Evolutionary conservation across 192 early-diverging fungal genomes (phyloP).

Genomic region (Obelidium mucronatum): DNA sequence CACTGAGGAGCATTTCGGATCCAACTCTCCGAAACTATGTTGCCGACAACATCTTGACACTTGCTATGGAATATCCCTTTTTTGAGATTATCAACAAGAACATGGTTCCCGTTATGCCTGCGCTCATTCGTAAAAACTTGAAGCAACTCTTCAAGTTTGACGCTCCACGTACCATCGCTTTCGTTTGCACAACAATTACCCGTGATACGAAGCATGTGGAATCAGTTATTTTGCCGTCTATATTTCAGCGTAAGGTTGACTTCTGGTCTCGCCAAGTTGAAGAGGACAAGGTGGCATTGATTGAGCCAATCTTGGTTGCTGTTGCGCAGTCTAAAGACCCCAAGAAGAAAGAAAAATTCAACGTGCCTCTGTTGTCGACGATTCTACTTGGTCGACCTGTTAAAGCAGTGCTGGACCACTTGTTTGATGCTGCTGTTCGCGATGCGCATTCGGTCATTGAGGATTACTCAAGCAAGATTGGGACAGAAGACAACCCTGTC

Average conservation of each 20-base stretch:
- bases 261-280: neutral
- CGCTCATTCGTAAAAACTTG: conserved; percentile 13
- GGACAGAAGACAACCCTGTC: neutral
- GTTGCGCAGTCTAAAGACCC: neutral
- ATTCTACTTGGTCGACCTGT: neutral
- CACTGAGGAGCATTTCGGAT: too few relatives aligned
- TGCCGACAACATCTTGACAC: too few relatives aligned
- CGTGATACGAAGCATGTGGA: neutral
- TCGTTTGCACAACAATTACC: neutral
- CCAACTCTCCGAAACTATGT: too few relatives aligned
- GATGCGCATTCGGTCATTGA: neutral
- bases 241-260: neutral
- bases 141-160: conserved; percentile 11
- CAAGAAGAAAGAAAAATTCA: neutral
- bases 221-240: neutral
- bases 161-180: neutral
- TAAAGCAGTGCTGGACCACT: neutral
- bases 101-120: conserved; percentile 1
- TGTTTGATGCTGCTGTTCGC: neutral
- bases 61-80: too few relatives aligned
- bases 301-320: neutral
- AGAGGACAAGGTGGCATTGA: neutral
- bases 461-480: neutral
- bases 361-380: neutral
- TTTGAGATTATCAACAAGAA: neutral